Percentiles rank a stretch among this genome's conserved stretches.
Conservation (phyloP, 139 green algal genomes). For the Eudorina sp. region DNA sequence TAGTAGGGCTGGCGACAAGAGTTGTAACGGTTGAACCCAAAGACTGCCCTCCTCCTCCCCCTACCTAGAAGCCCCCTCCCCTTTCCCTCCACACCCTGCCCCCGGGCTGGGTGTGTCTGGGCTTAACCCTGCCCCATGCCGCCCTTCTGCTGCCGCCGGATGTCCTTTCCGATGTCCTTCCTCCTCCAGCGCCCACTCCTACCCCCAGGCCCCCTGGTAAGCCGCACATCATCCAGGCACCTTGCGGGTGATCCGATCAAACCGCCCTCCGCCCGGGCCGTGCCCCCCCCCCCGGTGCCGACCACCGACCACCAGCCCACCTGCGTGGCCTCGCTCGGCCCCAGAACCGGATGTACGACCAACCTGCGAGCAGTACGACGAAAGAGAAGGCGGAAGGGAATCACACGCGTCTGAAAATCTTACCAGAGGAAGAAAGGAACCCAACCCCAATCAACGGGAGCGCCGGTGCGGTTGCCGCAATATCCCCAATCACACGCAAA, state of each 20-base stretch:
- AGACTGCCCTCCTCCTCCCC: neutral
- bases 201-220: too few relatives aligned
- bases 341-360: constrained; percentile 83
- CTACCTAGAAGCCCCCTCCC: neutral
- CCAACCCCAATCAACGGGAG: too few relatives aligned
- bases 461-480: too few relatives aligned
- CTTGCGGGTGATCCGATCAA: too few relatives aligned
- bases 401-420: too few relatives aligned
- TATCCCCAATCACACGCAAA: neutral
- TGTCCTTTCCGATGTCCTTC: too few relatives aligned
- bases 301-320: neutral
- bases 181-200: too few relatives aligned
- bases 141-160: too few relatives aligned
- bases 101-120: too few relatives aligned
- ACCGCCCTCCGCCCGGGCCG: neutral
- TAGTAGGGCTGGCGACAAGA: neutral
- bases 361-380: constrained; percentile 57
- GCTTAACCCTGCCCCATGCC: too few relatives aligned
- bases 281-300: neutral
- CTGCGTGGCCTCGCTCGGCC: constrained; percentile 60
- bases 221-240: too few relatives aligned
- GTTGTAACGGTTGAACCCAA: neutral
- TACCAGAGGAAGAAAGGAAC: neutral
- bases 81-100: neutral
- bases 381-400: neutral